These are phyloP conservation scores for Schoenoplectus triqueter DNA, from an alignment of 202 grass and related monocot species.

Conservation along the genomic window DNA sequence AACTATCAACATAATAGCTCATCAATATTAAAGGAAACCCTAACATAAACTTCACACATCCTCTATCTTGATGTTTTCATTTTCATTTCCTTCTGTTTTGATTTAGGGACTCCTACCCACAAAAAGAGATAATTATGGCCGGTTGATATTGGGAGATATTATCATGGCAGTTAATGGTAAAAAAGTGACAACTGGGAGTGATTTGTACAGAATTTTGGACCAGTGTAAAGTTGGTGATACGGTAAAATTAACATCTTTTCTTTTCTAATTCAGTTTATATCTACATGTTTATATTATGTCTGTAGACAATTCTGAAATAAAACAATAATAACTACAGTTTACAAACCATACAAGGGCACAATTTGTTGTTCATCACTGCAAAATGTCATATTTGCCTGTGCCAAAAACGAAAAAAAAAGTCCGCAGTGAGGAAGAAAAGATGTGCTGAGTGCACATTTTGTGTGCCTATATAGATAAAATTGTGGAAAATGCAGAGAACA, in stretches of 20 bases:
- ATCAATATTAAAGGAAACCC: constrained; percentile 19
- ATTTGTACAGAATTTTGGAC: constrained; percentile 92
- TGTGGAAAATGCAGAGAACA: too few relatives aligned
- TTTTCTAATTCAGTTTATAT: constrained; percentile 3
- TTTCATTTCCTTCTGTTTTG: constrained; percentile 31
- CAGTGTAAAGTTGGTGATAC: constrained; percentile 97
- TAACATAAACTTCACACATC: too few relatives aligned
- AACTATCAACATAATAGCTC: neutral
- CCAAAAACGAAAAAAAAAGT: too few relatives aligned
- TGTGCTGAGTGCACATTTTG: too few relatives aligned
- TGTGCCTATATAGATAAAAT: too few relatives aligned
- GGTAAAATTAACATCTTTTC: constrained; percentile 45
- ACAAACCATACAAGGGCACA: neutral
- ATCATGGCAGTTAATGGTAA: constrained; percentile 90
- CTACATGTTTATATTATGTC: constrained; percentile 1
- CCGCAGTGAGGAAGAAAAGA: too few relatives aligned
- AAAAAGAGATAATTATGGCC: constrained; percentile 87
- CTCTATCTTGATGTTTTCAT: neutral
- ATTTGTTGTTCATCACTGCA: neutral
- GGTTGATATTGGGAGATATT: constrained; percentile 89
- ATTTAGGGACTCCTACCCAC: constrained; percentile 76
- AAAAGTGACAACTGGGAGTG: constrained; percentile 85
- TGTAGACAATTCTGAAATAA: neutral
- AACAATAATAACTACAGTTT: neutral
- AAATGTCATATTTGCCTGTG: neutral